Percentiles rank a stretch among this genome's conserved stretches.
phyloP scores from a whole-genome alignment of 129 eudicot species.

The Smallanthus sonchifolius region DNA sequence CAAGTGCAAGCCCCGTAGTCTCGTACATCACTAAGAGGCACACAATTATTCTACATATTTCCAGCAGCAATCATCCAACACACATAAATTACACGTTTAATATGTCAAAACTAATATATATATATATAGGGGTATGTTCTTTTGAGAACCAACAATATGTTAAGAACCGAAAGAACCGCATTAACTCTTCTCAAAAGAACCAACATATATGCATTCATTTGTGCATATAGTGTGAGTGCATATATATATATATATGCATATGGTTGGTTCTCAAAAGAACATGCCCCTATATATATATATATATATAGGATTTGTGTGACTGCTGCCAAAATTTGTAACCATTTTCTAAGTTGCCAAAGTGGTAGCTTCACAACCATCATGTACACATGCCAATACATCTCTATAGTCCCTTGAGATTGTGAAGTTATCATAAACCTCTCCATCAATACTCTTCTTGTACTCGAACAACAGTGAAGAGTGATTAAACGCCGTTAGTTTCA shows the following conservation, averaged over 20 bases:
- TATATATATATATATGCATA: too few species aligned
- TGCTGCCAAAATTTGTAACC: background rate
- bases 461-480: conserved; percentile 63
- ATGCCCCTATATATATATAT: too few species aligned
- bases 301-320: background rate
- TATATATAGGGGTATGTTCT: too few species aligned
- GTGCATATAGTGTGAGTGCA: too few species aligned
- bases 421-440: conserved; percentile 70
- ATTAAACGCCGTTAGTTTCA: conserved; percentile 69
- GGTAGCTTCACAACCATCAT: conserved; percentile 53
- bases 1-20: background rate
- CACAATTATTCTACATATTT: background rate
- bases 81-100: background rate
- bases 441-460: conserved; percentile 77
- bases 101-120: background rate
- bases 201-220: too few species aligned
- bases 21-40: background rate
- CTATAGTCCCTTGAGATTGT: conserved; percentile 72
- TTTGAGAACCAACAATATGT: too few species aligned
- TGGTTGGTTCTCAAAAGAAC: too few species aligned
- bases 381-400: conserved; percentile 70
- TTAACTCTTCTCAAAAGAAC: too few species aligned
- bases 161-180: too few species aligned
- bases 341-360: conserved; percentile 28
- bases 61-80: background rate